Base-by-base conservation (phyloP, 306 rosid species). In the Geum urbanum region DNA sequence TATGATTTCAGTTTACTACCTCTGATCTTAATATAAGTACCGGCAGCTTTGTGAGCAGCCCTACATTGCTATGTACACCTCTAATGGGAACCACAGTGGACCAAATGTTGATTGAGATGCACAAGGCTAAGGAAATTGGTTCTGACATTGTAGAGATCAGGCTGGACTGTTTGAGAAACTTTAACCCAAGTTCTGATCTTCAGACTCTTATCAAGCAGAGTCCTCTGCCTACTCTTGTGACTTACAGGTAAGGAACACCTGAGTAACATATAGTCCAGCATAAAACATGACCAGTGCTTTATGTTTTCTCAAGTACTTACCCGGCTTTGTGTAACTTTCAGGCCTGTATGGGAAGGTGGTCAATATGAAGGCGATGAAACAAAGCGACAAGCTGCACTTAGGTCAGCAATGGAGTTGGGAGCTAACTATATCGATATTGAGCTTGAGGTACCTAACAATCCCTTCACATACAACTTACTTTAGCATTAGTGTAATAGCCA, bases 271-370 rank as follows among this genome's bases (percentile, higher is more conserved):
- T 12, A 18, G 27, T 14, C 40, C 9, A 20, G 70, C 20, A 11
- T 46, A 20, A 47, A 66, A 47, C 16, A 20, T 46, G 15, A 22
- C 41, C 16, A 1, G 5, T 12, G 40, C 6, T 41, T 45, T 20
- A 66, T 22, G 54, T 24, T 54, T 62, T 16, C 16, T 39, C 16
- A 62, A 62, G 67, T 62, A 41, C 48, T 62, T 41, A 62, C 27
- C 16, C 2, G 8, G 15, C 47, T 57, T 20, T n/a, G 8, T 9
- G 48, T 51, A 3, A 47, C 49, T 32, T 71, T 48, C 78, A 78
- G 83, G 59, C 85, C 83, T 48, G 70, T 62, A 47, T 75, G 85
- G 82, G 83, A 82, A 74, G 83, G 85, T 7, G 85, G 85, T 49
- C 72, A 71, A 48, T 82, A 82, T 55, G 83, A 82, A 74, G 85